Conservation (phyloP, 2,329 filamentous ascomycete species). For the Ascochyta koolunga region DNA sequence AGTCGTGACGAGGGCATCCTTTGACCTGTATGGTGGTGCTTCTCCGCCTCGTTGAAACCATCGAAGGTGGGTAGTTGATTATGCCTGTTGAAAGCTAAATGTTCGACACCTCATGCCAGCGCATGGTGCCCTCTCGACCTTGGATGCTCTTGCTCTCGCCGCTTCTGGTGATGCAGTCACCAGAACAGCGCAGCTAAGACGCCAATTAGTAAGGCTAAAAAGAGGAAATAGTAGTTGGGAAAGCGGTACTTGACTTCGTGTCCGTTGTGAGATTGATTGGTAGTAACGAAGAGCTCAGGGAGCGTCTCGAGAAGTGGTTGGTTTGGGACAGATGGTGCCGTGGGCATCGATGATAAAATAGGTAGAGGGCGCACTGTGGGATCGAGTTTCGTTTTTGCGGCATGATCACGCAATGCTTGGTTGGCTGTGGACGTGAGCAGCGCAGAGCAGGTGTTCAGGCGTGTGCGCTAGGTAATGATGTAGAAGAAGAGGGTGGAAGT, state of each 20-base stretch:
- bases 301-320: constrained; percentile 1
- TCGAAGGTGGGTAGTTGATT: constrained; percentile 52
- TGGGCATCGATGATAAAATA: background rate
- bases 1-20: constrained; percentile 30
- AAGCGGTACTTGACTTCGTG: constrained; percentile 24
- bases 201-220: constrained; percentile 60
- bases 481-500: background rate
- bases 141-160: constrained; percentile 38
- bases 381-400: background rate
- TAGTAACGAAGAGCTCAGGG: constrained; percentile 17
- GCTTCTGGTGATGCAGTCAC: constrained; percentile 54
- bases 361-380: background rate
- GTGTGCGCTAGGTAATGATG: background rate
- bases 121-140: constrained; percentile 40
- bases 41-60: constrained; percentile 69
- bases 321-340: background rate
- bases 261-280: constrained; percentile 3
- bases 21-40: constrained; percentile 65
- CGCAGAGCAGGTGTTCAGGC: background rate
- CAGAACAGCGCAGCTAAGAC: constrained; percentile 51
- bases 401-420: constrained; percentile 2
- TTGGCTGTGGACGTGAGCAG: background rate
- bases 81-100: constrained; percentile 36
- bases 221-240: constrained; percentile 61
- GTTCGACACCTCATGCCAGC: constrained; percentile 46